Base-by-base conservation (phyloP, 257 asterid species). In the Prunella vulgaris region DNA sequence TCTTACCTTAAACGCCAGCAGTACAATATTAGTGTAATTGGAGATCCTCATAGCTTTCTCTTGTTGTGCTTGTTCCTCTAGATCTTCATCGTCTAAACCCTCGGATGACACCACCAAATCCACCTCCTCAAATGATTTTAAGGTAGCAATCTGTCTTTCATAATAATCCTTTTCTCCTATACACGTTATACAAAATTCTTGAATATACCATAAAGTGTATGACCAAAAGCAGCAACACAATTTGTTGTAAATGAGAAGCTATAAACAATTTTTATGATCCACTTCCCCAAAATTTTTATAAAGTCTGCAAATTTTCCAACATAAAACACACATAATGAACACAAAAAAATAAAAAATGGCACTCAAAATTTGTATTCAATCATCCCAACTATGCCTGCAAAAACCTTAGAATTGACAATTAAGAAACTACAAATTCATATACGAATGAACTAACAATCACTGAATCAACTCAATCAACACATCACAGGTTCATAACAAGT, bases 21-120 rank as follows among this genome's bases (percentile, higher is more conserved):
- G 86, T 24, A 90, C 35, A 72, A 93, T 18, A 61, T 93, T 93
- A 10, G 95, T 90, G 61, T 79, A 93, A 61, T 90, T 93, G 20
- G 98, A 93, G 42, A 88, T 87, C 78, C 9, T 84, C 98, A 93
- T 93, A 17, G 98, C 98, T 76, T 81, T 79, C 85, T 93, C 97
- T 1, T 93, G 87, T 44, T 85, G 86, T 35, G 72, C 74, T 79
- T 79, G 87, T 76, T 90, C 96, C 60, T 78, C 88, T 10, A 64
- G 58, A 78, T 86, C 94, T 20, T 85, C 96, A 52, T 83, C 88
- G 14, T 84, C 88, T n/a, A 73, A 28, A 44, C 69, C 73, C 42
- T 83, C 87, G 42, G 95, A 37, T 40, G 77, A 58, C 54, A 71
- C 86, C 66, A 79, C 65, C 10, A 74, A 38, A 74, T 93, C 97